Percentiles rank a stretch among this genome's conserved stretches.
These are phyloP conservation scores for Russula griseocarnosa DNA, from an alignment of 768 basidiomycete species.

Conservation along the genomic window DNA sequence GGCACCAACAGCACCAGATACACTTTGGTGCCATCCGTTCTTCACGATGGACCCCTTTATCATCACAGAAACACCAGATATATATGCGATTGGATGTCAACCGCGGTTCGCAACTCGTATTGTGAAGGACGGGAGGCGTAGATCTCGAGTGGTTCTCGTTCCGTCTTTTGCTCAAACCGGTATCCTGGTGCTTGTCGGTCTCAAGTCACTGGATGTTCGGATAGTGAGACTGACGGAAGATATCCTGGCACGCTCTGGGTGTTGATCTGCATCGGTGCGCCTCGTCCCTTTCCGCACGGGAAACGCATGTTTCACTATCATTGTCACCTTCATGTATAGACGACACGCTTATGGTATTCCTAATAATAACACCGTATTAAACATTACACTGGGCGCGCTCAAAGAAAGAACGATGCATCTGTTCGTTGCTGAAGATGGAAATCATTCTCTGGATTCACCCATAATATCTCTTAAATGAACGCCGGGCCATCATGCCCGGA, in stretches of 20 bases:
- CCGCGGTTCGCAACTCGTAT: conserved; percentile 73
- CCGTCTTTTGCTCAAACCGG: conserved; percentile 28
- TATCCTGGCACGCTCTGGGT: conserved; percentile 4
- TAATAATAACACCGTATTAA: not conserved
- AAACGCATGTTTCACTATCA: not conserved
- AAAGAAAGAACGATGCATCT: not conserved
- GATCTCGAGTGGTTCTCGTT: conserved; percentile 27
- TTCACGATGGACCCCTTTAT: conserved; percentile 85
- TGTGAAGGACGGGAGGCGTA: conserved; percentile 41
- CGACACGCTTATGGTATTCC: not conserved
- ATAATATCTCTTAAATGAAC: not conserved
- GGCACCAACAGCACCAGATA: conserved; percentile 98
- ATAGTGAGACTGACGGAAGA: conserved; percentile 23
- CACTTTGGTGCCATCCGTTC: conserved; percentile 97
- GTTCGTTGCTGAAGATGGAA: not conserved
- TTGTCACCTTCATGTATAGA: not conserved
- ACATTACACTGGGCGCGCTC: not conserved
- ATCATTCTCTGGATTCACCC: too few relatives aligned
- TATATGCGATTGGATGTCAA: conserved; percentile 93
- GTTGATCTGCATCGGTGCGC: not conserved
- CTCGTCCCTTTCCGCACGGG: not conserved
- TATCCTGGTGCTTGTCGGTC: conserved; percentile 27
- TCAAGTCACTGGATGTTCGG: conserved; percentile 24
- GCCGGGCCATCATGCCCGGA: not conserved
- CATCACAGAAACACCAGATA: conserved; percentile 75